Evolutionary conservation across 2,329 filamentous ascomycete genomes (phyloP).

Genomic region (Fusarium circinatum): DNA sequence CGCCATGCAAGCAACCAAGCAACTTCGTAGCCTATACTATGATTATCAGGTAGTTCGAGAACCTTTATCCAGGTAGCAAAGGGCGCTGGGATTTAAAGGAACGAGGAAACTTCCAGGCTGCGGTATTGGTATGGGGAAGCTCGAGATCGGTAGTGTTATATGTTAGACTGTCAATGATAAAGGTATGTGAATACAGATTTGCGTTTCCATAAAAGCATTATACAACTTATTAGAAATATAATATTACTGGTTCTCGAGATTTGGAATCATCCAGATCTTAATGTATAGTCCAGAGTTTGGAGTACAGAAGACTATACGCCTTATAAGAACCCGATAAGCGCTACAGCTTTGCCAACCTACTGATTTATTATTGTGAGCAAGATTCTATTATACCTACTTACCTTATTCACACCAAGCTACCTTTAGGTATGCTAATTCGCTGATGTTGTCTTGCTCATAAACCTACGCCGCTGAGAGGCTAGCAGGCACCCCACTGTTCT

Average conservation of each 20-base stretch:
- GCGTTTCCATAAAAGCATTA: neutral
- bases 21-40: conserved; percentile 1
- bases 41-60: conserved; percentile 8
- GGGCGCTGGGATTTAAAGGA: neutral
- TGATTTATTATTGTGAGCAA: neutral
- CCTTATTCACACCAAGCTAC: neutral
- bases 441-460: conserved; percentile 18
- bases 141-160: neutral
- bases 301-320: neutral
- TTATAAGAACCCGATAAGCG: neutral
- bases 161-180: neutral
- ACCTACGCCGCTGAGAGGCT: conserved; percentile 12
- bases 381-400: neutral
- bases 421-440: neutral
- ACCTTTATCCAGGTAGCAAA: neutral
- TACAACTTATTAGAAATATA: neutral
- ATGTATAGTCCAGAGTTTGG: neutral
- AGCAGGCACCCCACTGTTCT: conserved; percentile 26
- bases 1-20: conserved; percentile 28
- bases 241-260: neutral
- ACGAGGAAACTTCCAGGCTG: neutral
- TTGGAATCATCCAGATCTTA: neutral
- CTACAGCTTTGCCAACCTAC: neutral
- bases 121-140: neutral
- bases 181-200: neutral